phyloP scores from a whole-genome alignment of 2,329 filamentous ascomycete species.

The Xylaria sp. region DNA sequence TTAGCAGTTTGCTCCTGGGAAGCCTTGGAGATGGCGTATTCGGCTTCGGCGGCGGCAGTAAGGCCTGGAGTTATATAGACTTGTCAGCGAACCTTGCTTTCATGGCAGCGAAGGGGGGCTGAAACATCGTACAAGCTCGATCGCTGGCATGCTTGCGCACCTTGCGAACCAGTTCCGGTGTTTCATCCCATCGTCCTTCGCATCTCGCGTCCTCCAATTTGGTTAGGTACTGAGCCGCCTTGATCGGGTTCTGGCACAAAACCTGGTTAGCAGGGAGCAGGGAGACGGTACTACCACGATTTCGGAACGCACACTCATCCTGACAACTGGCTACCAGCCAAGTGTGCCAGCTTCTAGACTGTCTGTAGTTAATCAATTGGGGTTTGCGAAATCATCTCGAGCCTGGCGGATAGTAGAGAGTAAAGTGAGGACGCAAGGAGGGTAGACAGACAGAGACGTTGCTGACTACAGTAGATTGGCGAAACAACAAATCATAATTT shows the following conservation, averaged over 20 bases:
- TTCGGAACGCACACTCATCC: conserved; percentile 46
- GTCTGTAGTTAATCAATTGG: conserved; percentile 39
- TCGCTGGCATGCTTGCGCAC: conserved; percentile 92
- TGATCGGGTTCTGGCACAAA: conserved; percentile 65
- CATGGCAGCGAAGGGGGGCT: conserved; percentile 22
- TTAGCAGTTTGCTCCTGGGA: conserved; percentile 55
- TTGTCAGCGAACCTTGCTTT: conserved; percentile 35
- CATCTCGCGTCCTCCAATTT: conserved; percentile 88
- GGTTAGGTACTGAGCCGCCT: conserved; percentile 83
- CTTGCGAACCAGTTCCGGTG: conserved; percentile 91
- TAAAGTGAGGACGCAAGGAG: conserved; percentile 9
- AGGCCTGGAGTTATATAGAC: conserved; percentile 63
- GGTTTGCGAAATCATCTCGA: conserved; percentile 43
- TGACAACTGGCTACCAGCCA: conserved; percentile 35
- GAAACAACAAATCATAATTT: conserved; percentile 7
- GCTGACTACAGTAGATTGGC: conserved; percentile 7
- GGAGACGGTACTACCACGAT: conserved; percentile 23
- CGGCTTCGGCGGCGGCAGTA: conserved; percentile 74
- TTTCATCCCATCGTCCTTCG: conserved; percentile 84
- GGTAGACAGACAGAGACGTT: not conserved
- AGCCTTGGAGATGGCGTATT: conserved; percentile 70
- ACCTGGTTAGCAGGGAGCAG: conserved; percentile 38
- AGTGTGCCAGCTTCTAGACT: conserved; percentile 37
- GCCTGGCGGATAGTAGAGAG: conserved; percentile 1
- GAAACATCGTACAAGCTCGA: conserved; percentile 74